Evolutionary conservation across 1,284 basidiomycete species (phyloP).

Genomic region (Ganoderma lingzhi): DNA sequence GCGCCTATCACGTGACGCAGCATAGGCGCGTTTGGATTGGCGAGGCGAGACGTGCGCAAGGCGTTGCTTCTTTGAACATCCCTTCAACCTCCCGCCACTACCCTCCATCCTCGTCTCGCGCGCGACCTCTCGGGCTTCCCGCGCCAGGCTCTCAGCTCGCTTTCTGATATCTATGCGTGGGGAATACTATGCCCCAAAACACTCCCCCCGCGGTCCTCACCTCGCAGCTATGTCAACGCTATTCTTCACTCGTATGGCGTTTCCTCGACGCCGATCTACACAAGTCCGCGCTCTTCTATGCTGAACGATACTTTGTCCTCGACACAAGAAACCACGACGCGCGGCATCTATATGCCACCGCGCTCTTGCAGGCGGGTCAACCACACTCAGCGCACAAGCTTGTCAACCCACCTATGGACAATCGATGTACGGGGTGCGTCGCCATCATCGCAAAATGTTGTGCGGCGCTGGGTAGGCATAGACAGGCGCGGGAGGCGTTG

Average conservation of each 20-base stretch:
- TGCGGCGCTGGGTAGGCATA: slow-evolving; percentile 71
- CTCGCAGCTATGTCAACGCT: slow-evolving; percentile 67
- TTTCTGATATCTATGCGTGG: slow-evolving; percentile 37
- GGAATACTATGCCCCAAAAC: slow-evolving; percentile 54
- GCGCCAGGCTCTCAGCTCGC: slow-evolving; percentile 11
- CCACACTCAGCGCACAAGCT: slow-evolving; percentile 81
- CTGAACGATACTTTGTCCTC: slow-evolving; percentile 78
- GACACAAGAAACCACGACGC: slow-evolving; percentile 80
- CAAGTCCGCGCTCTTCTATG: slow-evolving; percentile 83
- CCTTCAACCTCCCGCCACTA: slow-evolving; percentile 24
- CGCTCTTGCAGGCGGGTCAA: slow-evolving; percentile 77
- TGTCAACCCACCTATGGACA: slow-evolving; percentile 65
- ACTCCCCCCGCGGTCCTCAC: slow-evolving; percentile 50
- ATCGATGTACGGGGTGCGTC: slow-evolving; percentile 77
- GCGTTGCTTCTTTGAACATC: slow-evolving; percentile 23
- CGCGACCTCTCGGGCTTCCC: slow-evolving; percentile 16
- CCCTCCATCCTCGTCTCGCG: slow-evolving; percentile 14
- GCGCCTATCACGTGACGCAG: slow-evolving; percentile 27
- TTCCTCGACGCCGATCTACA: slow-evolving; percentile 81
- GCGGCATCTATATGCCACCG: slow-evolving; percentile 84
- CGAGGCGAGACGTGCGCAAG: slow-evolving; percentile 20
- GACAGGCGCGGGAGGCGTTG: slow-evolving; percentile 75
- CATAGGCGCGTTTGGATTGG: slow-evolving; percentile 38
- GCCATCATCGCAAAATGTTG: slow-evolving; percentile 85
- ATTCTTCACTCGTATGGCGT: slow-evolving; percentile 75